Base-by-base conservation (phyloP, 23 red algal genomes). In the Rhodosorus marinus region DNA sequence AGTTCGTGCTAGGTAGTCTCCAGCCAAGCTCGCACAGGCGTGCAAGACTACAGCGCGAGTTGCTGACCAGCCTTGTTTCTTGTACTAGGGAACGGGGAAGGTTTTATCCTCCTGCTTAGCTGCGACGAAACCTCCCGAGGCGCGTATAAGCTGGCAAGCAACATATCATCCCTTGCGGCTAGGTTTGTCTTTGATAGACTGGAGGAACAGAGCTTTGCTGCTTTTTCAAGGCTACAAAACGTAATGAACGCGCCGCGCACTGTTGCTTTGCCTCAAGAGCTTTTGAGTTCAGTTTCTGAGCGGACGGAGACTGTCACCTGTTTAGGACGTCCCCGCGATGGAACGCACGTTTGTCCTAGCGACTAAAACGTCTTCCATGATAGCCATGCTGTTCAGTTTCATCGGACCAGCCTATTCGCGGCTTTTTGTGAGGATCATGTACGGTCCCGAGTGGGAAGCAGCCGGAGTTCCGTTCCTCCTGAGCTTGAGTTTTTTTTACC, bases 81-180 rank as follows among this genome's bases (percentile, higher is more conserved):
- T n/a, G n/a, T n/a, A n/a, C 57, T 92, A 27, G 83, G 67, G 20
- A 64, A 79, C 33, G 83, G 67, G 3, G 83, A 79, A 51, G 74
- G 60, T 8, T 54, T 70, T 32, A 54, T 74, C 38, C 62, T 92
- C 31, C 63, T 76, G 23, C 6, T 73, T 23, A 35, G 34, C 8
- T 74, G 57, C 11, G 19, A 30, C 0, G 60, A 24, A 28, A 53
- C 62, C 5, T 59, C 60, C 32, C 66, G 66, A 45, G 90, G 78
- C 8, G 59, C 80, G 7, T 98, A 85, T 59, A 84, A 98, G 52
- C 51, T 98, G 2, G 71, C 79, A n/a, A 63, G 62, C 28, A 98
- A 98, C 51, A 41, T 98, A 25, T 72, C 62, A 1, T 71, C 69
- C 20, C 51, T 98, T 9, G 25, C 81, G 38, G 62, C 78, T 20